Percentiles rank a stretch among this genome's conserved stretches.
Conservation (phyloP, 768 basidiomycete genomes). For the Infundibulicybe gibba region DNA sequence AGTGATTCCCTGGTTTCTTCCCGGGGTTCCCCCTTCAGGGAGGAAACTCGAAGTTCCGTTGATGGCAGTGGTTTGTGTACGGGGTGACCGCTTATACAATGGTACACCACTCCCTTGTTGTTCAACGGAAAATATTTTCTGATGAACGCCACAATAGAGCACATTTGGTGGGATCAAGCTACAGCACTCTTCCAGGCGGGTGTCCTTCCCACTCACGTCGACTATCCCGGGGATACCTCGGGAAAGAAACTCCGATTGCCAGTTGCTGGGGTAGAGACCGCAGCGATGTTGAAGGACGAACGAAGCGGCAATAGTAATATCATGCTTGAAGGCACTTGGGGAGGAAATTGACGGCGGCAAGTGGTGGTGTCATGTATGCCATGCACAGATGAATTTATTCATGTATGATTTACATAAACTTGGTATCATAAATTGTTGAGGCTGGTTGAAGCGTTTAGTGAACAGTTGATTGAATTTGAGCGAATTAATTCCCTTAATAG, state of each 20-base stretch:
- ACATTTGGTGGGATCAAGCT: constrained; percentile 44
- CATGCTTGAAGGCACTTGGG: constrained; percentile 34
- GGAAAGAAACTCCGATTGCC: constrained; percentile 27
- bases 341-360: constrained; percentile 7
- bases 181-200: constrained; percentile 33
- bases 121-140: not conserved
- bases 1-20: constrained; percentile 44
- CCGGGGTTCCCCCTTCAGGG: constrained; percentile 49
- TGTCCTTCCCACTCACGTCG: constrained; percentile 28
- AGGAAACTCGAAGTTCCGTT: constrained; percentile 47
- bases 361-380: no score
- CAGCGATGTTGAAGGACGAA: constrained; percentile 32
- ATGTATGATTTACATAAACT: no score
- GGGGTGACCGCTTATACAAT: constrained; percentile 33
- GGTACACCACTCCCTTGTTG: constrained; percentile 15
- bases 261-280: constrained; percentile 31
- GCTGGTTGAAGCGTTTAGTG: no score
- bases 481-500: not conserved
- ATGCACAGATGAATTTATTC: no score
- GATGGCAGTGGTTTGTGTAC: constrained; percentile 53
- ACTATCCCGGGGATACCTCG: constrained; percentile 18
- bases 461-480: no score
- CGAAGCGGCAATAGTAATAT: constrained; percentile 31
- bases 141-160: no score
- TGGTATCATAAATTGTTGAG: no score